phyloP scores from a whole-genome alignment of 441 rosid genomes.

The Populus trichocarpa region DNA sequence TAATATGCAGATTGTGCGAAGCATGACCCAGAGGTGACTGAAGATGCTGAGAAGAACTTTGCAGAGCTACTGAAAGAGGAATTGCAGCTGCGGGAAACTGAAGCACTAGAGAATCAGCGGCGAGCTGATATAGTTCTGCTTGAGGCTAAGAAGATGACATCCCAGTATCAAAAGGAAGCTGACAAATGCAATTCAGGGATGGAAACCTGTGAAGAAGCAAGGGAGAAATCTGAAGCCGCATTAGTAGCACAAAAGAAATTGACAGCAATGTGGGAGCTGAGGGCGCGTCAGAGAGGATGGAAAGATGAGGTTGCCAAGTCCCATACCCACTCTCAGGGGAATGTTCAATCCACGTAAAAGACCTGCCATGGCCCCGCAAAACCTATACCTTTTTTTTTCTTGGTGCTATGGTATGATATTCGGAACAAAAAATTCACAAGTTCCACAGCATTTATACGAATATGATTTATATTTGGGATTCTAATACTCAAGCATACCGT shows the following conservation, averaged over 20 bases:
- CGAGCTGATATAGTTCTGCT: conserved; percentile 68
- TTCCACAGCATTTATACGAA: background rate
- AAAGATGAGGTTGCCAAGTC: conserved; percentile 55
- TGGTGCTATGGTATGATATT: background rate
- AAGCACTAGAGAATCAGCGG: conserved; percentile 68
- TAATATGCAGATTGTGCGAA: conserved; percentile 61
- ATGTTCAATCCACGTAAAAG: conserved; percentile 39
- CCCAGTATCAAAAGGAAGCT: conserved; percentile 93
- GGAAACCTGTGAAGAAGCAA: conserved; percentile 95
- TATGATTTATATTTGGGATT: background rate
- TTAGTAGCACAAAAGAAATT: conserved; percentile 68
- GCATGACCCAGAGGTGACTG: conserved; percentile 76
- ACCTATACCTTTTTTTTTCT: background rate
- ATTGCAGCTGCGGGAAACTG: conserved; percentile 72
- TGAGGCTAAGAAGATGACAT: conserved; percentile 89
- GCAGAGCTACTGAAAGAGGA: conserved; percentile 75
- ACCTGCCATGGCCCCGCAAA: background rate
- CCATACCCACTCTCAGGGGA: conserved; percentile 48
- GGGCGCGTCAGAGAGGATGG: conserved; percentile 90
- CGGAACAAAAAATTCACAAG: background rate
- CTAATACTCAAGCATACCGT: background rate
- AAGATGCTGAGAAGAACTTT: conserved; percentile 78
- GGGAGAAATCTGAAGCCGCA: conserved; percentile 78
- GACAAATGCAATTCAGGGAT: conserved; percentile 95
- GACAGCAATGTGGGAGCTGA: conserved; percentile 64